A percentile compares a stretch with the other conserved stretches of the same genome.
These are phyloP conservation scores for Ophiocordyceps polyrhachis-furcata DNA, from an alignment of 2,329 filamentous ascomycete species.

Conservation along the genomic window DNA sequence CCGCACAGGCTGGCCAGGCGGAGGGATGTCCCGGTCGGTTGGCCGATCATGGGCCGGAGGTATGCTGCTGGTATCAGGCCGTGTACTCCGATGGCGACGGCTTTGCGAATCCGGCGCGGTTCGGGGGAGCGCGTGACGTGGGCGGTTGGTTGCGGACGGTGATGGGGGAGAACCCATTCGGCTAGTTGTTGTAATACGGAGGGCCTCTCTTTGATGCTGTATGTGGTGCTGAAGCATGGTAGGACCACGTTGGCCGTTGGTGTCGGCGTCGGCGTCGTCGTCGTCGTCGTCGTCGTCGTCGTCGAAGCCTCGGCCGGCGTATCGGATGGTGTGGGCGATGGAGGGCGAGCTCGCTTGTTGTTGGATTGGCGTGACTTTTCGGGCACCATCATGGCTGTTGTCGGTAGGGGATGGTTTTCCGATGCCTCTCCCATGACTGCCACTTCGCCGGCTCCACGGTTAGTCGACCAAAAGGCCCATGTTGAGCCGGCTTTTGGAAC, in stretches of 20 bases:
- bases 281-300: no score
- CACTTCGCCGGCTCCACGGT: constrained; percentile 32
- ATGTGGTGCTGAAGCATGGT: constrained; percentile 51
- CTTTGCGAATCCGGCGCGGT: constrained; percentile 58
- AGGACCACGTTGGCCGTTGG: constrained; percentile 42
- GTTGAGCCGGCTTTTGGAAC: constrained; percentile 40
- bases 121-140: constrained; percentile 58
- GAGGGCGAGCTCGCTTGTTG: constrained; percentile 5
- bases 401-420: constrained; percentile 22
- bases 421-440: constrained; percentile 39
- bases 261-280: no score
- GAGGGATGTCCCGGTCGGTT: constrained; percentile 87
- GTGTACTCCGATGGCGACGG: constrained; percentile 84
- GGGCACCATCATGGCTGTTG: constrained; percentile 27
- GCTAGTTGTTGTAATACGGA: constrained; percentile 51
- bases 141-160: constrained; percentile 36
- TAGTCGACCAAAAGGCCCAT: constrained; percentile 68
- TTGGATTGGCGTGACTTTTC: constrained; percentile 16
- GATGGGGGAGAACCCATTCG: constrained; percentile 28
- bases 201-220: constrained; percentile 45
- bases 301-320: no score
- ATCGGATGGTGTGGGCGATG: no score
- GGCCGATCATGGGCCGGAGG: constrained; percentile 77
- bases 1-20: constrained; percentile 81
- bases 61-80: constrained; percentile 81